Conservation (phyloP, 768 basidiomycete genomes). For the Suillus alpinus region DNA sequence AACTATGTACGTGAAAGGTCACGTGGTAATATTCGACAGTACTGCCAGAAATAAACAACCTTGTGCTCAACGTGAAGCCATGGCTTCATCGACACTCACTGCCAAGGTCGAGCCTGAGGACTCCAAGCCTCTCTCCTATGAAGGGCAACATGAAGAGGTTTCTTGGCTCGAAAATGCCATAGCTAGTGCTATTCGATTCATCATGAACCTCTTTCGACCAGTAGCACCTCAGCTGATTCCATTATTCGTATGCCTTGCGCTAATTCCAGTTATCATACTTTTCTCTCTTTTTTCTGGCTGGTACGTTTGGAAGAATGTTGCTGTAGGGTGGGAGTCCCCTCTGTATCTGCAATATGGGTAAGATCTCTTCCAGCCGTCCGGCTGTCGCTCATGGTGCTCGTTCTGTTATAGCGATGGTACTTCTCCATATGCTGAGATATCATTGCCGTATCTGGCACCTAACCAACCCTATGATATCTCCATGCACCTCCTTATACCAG, state of each 20-base stretch:
- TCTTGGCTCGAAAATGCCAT: not conserved
- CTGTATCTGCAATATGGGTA: conserved; percentile 82
- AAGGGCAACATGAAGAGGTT: not conserved
- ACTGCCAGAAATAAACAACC: too few species aligned
- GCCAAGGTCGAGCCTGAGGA: conserved; percentile 5
- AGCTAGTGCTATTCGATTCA: conserved; percentile 20
- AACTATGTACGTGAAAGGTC: not conserved
- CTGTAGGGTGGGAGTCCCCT: conserved; percentile 67
- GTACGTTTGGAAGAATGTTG: conserved; percentile 70
- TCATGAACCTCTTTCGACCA: conserved; percentile 41
- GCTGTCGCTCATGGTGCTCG: not conserved
- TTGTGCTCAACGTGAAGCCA: not conserved
- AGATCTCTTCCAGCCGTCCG: conserved; percentile 17
- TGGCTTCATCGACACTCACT: conserved; percentile 4
- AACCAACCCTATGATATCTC: conserved; percentile 76
- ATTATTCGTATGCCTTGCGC: conserved; percentile 52
- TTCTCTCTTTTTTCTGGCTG: conserved; percentile 68
- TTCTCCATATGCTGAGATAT: conserved; percentile 59
- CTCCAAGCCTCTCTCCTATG: not conserved
- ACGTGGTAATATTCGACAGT: too few species aligned
- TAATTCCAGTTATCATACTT: conserved; percentile 60
- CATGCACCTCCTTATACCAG: conserved; percentile 62
- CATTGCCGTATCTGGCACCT: conserved; percentile 49
- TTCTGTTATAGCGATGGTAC: conserved; percentile 50
- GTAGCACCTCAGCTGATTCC: conserved; percentile 67